These are phyloP conservation scores for Prunus padus DNA, from an alignment of 306 rosid genomes.

Conservation along the genomic window DNA sequence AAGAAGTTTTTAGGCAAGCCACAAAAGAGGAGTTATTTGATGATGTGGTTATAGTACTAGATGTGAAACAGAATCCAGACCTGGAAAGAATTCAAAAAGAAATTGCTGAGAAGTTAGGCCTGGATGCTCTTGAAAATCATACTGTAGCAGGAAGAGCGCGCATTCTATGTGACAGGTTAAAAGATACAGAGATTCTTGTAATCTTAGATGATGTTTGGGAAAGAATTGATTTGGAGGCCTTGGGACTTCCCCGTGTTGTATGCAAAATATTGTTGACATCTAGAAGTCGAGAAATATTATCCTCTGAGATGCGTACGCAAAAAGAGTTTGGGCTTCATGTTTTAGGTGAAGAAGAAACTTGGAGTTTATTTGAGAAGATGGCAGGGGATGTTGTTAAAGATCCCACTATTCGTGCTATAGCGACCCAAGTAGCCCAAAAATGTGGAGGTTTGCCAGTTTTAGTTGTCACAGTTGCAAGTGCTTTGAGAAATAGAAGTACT, in stretches of 20 bases:
- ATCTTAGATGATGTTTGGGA: constrained; percentile 44
- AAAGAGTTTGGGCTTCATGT: constrained; percentile 18
- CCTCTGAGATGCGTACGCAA: constrained; percentile 25
- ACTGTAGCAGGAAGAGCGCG: constrained; percentile 10
- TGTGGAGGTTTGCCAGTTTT: constrained; percentile 45
- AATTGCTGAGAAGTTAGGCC: constrained; percentile 24
- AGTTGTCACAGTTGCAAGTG: constrained; percentile 34
- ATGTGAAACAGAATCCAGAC: constrained; percentile 17
- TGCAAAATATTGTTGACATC: constrained; percentile 38
- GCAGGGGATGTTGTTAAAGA: constrained; percentile 11
- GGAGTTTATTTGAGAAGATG: constrained; percentile 30
- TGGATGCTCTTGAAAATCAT: constrained; percentile 14
- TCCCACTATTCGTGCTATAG: neutral
- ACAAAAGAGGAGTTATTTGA: constrained; percentile 23
- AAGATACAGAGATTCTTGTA: constrained; percentile 6
- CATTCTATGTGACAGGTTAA: constrained; percentile 8
- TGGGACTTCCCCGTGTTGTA: constrained; percentile 32
- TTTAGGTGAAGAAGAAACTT: constrained; percentile 23
- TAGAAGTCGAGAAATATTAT: constrained; percentile 13
- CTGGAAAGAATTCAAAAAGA: constrained; percentile 21
- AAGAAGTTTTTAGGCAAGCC: neutral
- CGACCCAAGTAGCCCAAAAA: constrained; percentile 22
- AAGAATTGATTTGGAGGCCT: constrained; percentile 17
- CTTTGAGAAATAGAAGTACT: constrained; percentile 1
- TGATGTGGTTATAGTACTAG: constrained; percentile 19